phyloP scores from a whole-genome alignment of 1,284 basidiomycete species.

The Moniliophthora roreri region DNA sequence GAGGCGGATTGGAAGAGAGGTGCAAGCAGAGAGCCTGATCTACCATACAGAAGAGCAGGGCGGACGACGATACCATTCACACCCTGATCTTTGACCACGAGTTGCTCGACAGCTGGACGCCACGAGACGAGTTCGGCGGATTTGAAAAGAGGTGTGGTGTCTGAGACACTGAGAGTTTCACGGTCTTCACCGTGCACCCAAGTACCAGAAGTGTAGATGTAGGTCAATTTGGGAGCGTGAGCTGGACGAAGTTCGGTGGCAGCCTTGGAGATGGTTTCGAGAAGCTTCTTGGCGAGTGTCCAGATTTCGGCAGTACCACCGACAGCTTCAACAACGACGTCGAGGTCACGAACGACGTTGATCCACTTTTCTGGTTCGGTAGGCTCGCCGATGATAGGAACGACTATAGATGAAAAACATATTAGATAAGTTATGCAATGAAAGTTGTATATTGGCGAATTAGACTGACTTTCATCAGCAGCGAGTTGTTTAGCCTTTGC shows the following conservation, averaged over 20 bases:
- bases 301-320: conserved; percentile 28
- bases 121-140: conserved; percentile 33
- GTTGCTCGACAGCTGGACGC: conserved; percentile 37
- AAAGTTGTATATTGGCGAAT: not conserved
- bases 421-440: not conserved
- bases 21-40: conserved; percentile 39
- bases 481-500: conserved; percentile 38
- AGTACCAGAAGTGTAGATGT: conserved; percentile 49
- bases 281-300: conserved; percentile 24
- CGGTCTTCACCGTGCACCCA: conserved; percentile 48
- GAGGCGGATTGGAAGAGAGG: conserved; percentile 36
- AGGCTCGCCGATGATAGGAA: conserved; percentile 44
- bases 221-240: conserved; percentile 40
- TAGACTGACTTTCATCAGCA: conserved; percentile 42
- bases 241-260: conserved; percentile 31
- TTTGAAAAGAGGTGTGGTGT: conserved; percentile 32
- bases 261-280: conserved; percentile 33
- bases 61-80: conserved; percentile 53
- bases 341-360: conserved; percentile 37
- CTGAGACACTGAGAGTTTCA: conserved; percentile 27
- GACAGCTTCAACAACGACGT: conserved; percentile 51
- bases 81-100: conserved; percentile 27
- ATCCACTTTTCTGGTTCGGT: conserved; percentile 37
- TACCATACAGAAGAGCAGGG: conserved; percentile 47
- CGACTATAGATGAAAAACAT: conserved; percentile 33